Base-by-base conservation (phyloP, 202 grass and related monocot species). In the Alloteropsis angusta region DNA sequence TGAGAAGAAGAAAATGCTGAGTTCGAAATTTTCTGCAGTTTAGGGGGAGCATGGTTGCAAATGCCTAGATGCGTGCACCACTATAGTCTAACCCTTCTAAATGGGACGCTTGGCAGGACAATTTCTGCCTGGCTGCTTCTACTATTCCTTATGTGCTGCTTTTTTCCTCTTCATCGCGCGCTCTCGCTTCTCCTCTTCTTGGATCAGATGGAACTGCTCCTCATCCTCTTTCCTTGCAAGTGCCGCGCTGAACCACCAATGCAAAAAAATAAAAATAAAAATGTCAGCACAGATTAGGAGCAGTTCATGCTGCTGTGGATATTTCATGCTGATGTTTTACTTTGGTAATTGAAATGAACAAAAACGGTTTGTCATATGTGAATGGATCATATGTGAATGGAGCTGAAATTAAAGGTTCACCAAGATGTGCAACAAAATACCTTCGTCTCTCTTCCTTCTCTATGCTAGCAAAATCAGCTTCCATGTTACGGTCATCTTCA, bases 401-500 rank as follows among this genome's bases (percentile, higher is more conserved):
- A 60, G 12, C 21, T 72, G 12, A 12, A 43, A 70, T 23, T 44
- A 26, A 17, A 28, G 4, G 21, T 55, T 9, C 18, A 52, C 2
- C 18, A 53, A 59, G 13, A 1, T 15, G 13, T 59, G 22, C 25
- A 60, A 60, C 26, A 26, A 30, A 18, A n/a, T 93, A 97, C 95
- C 95, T 93, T 38, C 70, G 77, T 19, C 23, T 88, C 72, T 98
- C 96, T 87, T 98, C 96, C 57, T 84, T 93, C 8, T 91, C 82
- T 60, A 98, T 93, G n/a, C 80, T 84, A 65, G 89, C 74, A 57
- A 87, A 98, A 61, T 72, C 84, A 49, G 74, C 87, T 75, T 87
- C 96, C 96, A 98, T 98, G 71, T 93, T 58, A 48, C 86, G 80
- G 21, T 89, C 89, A 53, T 95, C 92, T 28, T 87, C 89, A 79